A percentile compares a stretch with the other conserved stretches of the same genome.
Conservation (phyloP, 2,329 filamentous ascomycete genomes). For the Colletotrichum plurivorum region DNA sequence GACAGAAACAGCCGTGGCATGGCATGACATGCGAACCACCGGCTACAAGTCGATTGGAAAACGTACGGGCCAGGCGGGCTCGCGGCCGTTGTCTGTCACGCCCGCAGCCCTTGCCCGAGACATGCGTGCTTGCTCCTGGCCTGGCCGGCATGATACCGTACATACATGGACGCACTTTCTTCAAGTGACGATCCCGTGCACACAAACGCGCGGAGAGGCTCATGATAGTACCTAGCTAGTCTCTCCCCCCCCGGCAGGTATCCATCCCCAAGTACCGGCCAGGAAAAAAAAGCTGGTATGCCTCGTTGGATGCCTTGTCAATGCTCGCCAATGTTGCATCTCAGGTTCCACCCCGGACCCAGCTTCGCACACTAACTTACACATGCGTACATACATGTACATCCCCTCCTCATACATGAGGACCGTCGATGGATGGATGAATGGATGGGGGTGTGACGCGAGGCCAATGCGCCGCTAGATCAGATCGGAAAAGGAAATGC, state of each 20-base stretch:
- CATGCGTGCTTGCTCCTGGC: constrained; percentile 14
- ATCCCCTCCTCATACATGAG: background rate
- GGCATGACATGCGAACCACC: no score
- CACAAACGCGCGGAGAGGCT: background rate
- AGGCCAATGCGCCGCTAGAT: constrained; percentile 39
- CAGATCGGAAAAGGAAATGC: constrained; percentile 29
- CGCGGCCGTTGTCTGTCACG: constrained; percentile 28
- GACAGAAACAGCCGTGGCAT: constrained; percentile 3
- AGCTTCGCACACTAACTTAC: background rate
- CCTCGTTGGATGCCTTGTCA: constrained; percentile 31
- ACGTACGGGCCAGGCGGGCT: constrained; percentile 1
- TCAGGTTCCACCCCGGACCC: constrained; percentile 30
- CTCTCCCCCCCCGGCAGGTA: no score
- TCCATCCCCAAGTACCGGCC: no score
- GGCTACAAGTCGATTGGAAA: no score
- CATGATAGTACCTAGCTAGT: no score
- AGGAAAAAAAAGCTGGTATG: constrained; percentile 1
- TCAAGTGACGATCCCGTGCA: constrained; percentile 27
- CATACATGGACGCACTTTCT: constrained; percentile 24
- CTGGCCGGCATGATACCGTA: no score
- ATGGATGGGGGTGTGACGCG: constrained; percentile 36
- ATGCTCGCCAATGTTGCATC: constrained; percentile 31
- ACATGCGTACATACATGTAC: no score
- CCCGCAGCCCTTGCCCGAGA: constrained; percentile 25
- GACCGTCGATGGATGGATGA: background rate